Conservation (phyloP, 805 yeast genomes). For the Candida suzukii region DNA sequence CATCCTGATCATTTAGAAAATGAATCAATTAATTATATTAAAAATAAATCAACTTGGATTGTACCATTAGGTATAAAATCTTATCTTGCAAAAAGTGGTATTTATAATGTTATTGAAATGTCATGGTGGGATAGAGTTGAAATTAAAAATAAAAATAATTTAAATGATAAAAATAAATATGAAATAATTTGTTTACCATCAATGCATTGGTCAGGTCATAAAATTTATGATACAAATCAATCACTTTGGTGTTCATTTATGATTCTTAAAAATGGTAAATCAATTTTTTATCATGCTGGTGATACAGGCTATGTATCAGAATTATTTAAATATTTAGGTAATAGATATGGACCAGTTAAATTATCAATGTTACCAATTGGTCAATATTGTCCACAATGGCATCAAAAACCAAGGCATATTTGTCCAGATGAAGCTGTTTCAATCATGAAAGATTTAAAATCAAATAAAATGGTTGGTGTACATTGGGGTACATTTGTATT, state of each 20-base stretch:
- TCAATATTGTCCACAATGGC: slow-evolving; percentile 94
- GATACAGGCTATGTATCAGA: slow-evolving; percentile 87
- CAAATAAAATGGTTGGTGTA: slow-evolving; percentile 69
- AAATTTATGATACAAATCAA: slow-evolving; percentile 68
- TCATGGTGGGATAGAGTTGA: slow-evolving; percentile 85
- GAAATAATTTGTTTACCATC: slow-evolving; percentile 89
- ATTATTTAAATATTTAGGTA: slow-evolving; percentile 59
- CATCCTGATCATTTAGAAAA: slow-evolving; percentile 93
- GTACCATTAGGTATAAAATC: slow-evolving; percentile 76
- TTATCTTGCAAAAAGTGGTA: slow-evolving; percentile 51
- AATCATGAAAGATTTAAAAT: slow-evolving; percentile 56
- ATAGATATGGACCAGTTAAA: slow-evolving; percentile 53
- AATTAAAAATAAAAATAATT: slow-evolving; percentile 12
- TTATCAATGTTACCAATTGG: slow-evolving; percentile 87
- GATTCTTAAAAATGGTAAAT: slow-evolving; percentile 55
- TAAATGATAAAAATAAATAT: slow-evolving; percentile 39
- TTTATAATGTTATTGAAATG: slow-evolving; percentile 63
- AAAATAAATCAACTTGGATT: slow-evolving; percentile 67
- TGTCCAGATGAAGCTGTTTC: slow-evolving; percentile 71
- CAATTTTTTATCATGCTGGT: slow-evolving; percentile 85
- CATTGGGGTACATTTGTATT: slow-evolving; percentile 96
- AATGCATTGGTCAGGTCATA: slow-evolving; percentile 95
- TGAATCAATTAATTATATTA: slow-evolving; percentile 45
- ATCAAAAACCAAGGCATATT: slow-evolving; percentile 82
- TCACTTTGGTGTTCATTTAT: slow-evolving; percentile 89